phyloP scores from a whole-genome alignment of 768 basidiomycete species.

The Rubroboletus pulcherrimus region DNA sequence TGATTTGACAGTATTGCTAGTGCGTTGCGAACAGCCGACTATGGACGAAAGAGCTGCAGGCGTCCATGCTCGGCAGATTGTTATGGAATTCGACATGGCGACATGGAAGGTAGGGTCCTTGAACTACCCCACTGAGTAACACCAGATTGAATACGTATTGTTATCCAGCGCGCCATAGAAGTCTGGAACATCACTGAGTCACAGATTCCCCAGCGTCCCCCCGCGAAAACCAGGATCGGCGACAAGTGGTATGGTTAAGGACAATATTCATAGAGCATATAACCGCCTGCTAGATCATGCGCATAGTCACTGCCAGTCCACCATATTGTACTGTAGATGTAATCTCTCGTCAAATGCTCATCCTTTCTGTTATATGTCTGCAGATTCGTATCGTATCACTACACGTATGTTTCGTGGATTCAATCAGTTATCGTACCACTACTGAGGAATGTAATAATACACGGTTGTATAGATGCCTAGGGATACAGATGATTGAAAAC shows the following conservation, averaged over 20 bases:
- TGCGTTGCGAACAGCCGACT: slow-evolving; percentile 58
- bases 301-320: background rate
- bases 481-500: slow-evolving; percentile 5
- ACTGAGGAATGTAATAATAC: background rate
- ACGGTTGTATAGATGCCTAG: background rate
- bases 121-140: background rate
- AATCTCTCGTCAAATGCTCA: slow-evolving; percentile 5
- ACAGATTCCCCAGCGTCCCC: slow-evolving; percentile 69
- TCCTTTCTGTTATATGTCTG: background rate
- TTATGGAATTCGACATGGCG: slow-evolving; percentile 88
- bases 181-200: slow-evolving; percentile 77
- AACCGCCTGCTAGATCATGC: background rate
- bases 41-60: slow-evolving; percentile 61
- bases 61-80: slow-evolving; percentile 75
- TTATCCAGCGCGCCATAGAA: slow-evolving; percentile 74
- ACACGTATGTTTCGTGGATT: background rate
- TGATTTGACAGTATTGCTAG: slow-evolving; percentile 33
- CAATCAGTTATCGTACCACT: background rate
- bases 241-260: slow-evolving; percentile 69
- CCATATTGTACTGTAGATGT: slow-evolving; percentile 18
- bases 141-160: background rate
- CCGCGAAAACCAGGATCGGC: slow-evolving; percentile 52
- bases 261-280: background rate
- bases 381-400: background rate
- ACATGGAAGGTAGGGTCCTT: slow-evolving; percentile 70